These are phyloP conservation scores for Calycina herbarum DNA, from an alignment of 2,329 filamentous ascomycete species.

Conservation along the genomic window DNA sequence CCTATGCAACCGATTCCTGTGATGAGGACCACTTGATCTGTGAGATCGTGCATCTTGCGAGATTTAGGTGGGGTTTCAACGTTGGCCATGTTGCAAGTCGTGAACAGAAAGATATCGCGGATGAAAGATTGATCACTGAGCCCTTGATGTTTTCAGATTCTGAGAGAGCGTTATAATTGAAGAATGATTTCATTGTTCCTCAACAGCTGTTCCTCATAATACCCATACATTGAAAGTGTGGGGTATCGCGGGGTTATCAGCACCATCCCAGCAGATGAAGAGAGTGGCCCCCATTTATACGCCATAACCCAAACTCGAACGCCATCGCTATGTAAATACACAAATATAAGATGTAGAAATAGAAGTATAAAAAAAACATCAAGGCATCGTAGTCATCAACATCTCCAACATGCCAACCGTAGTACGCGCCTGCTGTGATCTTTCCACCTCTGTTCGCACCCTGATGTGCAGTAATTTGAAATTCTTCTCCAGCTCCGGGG, in stretches of 20 bases:
- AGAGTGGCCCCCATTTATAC: constrained; percentile 1
- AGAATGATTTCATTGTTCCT: neutral
- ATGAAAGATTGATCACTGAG: constrained; percentile 1
- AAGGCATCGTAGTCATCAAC: constrained; percentile 54
- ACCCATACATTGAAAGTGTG: constrained; percentile 12
- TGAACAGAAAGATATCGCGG: neutral
- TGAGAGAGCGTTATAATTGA: neutral
- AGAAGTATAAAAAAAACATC: constrained; percentile 14
- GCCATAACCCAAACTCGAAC: constrained; percentile 31
- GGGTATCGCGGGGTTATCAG: constrained; percentile 16
- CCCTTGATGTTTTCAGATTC: neutral
- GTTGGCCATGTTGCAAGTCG: constrained; percentile 21
- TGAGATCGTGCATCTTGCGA: constrained; percentile 42
- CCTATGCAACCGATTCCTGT: constrained; percentile 47
- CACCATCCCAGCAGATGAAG: neutral
- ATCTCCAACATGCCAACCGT: constrained; percentile 88
- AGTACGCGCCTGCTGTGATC: constrained; percentile 77
- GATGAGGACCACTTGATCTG: constrained; percentile 46
- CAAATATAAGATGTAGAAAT: constrained; percentile 22
- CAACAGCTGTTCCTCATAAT: no score
- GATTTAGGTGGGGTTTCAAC: constrained; percentile 23
- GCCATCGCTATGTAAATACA: constrained; percentile 44
- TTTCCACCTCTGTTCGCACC: constrained; percentile 77
- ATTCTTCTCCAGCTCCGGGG: constrained; percentile 68
- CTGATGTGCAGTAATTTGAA: constrained; percentile 68